Evolutionary conservation across 2,329 filamentous ascomycete genomes (phyloP).

Genomic region (Endothia cerciana): DNA sequence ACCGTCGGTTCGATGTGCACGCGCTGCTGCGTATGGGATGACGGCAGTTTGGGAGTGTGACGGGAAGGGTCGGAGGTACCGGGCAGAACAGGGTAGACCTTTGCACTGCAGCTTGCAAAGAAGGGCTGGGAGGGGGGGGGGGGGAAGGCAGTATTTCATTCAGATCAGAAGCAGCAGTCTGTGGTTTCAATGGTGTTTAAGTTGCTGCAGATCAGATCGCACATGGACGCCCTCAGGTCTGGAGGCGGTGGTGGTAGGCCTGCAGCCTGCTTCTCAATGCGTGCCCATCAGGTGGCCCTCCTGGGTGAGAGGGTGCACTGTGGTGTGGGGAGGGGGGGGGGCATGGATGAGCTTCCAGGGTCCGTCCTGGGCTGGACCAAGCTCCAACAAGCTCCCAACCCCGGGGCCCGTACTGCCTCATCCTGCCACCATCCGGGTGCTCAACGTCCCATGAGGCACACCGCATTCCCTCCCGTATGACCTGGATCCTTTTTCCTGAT

Average conservation of each 20-base stretch:
- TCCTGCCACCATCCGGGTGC: no score
- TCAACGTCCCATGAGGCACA: not conserved
- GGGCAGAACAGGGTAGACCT: not conserved
- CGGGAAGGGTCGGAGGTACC: not conserved
- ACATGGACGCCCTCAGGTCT: not conserved
- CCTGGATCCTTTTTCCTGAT: not conserved
- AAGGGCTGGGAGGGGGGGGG: not conserved
- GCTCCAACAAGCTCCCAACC: not conserved
- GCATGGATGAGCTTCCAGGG: not conserved
- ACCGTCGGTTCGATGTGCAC: conserved; percentile 3
- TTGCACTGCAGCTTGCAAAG: not conserved
- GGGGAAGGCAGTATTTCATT: not conserved
- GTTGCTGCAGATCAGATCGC: conserved; percentile 2
- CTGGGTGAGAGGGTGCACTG: not conserved
- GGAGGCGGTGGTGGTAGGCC: not conserved
- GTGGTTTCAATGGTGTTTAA: conserved; percentile 2
- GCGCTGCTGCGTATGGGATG: not conserved
- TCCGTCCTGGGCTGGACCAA: not conserved
- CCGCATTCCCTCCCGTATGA: not conserved
- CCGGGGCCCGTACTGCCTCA: no score
- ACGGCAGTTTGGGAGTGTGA: not conserved
- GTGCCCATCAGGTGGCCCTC: not conserved
- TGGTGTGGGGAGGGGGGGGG: not conserved
- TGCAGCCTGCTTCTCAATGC: conserved; percentile 10
- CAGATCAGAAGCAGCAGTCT: not conserved